A percentile compares a stretch with the other conserved stretches of the same genome.
phyloP scores from a whole-genome alignment of 768 basidiomycete genomes.

The Tricholoma bakamatsutake region DNA sequence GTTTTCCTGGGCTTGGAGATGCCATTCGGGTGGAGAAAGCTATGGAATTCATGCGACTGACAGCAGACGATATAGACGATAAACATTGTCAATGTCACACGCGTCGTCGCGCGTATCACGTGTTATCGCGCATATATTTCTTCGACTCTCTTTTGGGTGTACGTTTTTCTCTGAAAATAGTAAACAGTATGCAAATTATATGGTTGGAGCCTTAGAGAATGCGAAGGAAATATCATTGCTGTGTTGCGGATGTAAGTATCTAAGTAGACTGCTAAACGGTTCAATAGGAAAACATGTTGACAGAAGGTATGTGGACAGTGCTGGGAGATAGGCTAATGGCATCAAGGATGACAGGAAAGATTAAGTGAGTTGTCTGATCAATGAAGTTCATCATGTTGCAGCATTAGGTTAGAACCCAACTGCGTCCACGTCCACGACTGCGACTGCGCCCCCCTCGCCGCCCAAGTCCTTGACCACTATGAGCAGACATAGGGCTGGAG shows the following conservation, averaged over 20 bases:
- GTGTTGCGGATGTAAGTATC: neutral
- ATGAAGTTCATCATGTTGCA: constrained; percentile 8
- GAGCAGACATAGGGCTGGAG: constrained; percentile 6
- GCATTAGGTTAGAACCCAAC: neutral
- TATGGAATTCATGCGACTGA: too few relatives aligned
- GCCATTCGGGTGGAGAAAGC: too few relatives aligned
- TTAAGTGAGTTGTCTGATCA: neutral
- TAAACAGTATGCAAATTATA: too few relatives aligned
- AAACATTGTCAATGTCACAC: too few relatives aligned
- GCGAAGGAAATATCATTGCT: neutral
- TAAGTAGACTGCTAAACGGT: neutral
- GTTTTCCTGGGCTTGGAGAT: too few relatives aligned
- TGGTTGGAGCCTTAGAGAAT: too few relatives aligned
- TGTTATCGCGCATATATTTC: too few relatives aligned
- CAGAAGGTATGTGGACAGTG: constrained; percentile 1
- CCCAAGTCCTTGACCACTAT: constrained; percentile 28
- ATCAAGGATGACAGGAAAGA: neutral
- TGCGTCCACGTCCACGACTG: constrained; percentile 18
- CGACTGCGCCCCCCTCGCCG: constrained; percentile 27
- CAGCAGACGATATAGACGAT: too few relatives aligned
- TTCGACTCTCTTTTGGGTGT: too few relatives aligned
- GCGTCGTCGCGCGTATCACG: too few relatives aligned
- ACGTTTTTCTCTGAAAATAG: too few relatives aligned
- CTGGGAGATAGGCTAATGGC: neutral
- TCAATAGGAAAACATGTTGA: neutral